A percentile compares a stretch with the other conserved stretches of the same genome.
These are phyloP conservation scores for Dactylis glomerata DNA, from an alignment of 176 grass and related monocot genomes.

Conservation along the genomic window DNA sequence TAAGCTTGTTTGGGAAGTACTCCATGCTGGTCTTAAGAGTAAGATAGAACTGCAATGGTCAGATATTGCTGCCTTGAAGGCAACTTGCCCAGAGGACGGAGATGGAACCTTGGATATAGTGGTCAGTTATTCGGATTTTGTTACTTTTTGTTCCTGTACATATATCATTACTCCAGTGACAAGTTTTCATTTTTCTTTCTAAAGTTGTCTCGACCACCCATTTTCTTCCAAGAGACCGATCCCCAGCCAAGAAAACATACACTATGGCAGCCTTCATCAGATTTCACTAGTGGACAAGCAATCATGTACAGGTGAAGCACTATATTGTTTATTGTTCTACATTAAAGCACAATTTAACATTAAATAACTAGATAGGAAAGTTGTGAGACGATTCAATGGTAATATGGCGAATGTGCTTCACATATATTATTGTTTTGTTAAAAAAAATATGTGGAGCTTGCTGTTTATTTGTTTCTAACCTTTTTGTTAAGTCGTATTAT, in stretches of 20 bases:
- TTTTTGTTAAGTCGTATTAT: background rate
- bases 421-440: background rate
- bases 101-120: slow-evolving; percentile 58
- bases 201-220: slow-evolving; percentile 65
- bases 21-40: slow-evolving; percentile 65
- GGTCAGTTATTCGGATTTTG: slow-evolving; percentile 36
- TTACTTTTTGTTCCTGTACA: background rate
- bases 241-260: slow-evolving; percentile 95
- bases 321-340: background rate
- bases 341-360: background rate
- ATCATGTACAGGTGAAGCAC: slow-evolving; percentile 51
- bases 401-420: background rate
- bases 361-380: background rate
- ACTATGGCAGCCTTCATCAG: slow-evolving; percentile 60
- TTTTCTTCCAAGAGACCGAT: slow-evolving; percentile 81
- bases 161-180: background rate
- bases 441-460: background rate
- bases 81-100: slow-evolving; percentile 49
- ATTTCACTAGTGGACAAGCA: slow-evolving; percentile 83
- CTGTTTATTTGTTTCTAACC: background rate
- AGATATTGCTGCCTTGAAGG: slow-evolving; percentile 64
- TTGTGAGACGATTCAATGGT: background rate
- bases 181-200: slow-evolving; percentile 26
- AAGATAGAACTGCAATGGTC: slow-evolving; percentile 93
- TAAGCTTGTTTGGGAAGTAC: slow-evolving; percentile 81